Conservation (phyloP, 2,329 filamentous ascomycete species). For the Ophiostoma australiae region DNA sequence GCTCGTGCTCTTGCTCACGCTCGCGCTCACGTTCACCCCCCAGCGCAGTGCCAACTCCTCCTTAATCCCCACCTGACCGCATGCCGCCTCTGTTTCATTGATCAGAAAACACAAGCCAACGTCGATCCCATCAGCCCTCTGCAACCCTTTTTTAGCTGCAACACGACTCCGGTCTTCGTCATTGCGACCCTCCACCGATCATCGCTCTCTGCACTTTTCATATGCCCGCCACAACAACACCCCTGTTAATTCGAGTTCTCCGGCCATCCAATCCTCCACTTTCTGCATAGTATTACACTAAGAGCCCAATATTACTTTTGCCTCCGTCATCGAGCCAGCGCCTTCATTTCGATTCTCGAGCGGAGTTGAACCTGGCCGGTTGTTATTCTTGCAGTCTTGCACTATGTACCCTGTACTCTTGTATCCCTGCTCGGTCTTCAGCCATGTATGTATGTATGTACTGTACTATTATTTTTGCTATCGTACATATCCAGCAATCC, state of each 20-base stretch:
- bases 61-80: constrained; percentile 20
- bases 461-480: too few species aligned
- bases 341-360: neutral
- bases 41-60: constrained; percentile 4
- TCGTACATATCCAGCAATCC: neutral
- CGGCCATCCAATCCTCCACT: neutral
- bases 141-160: neutral
- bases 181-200: constrained; percentile 12
- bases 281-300: neutral
- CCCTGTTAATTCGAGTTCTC: neutral
- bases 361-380: neutral
- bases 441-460: too few species aligned
- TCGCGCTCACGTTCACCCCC: constrained; percentile 1
- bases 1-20: neutral
- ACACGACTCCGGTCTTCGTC: constrained; percentile 9
- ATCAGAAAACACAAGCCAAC: neutral
- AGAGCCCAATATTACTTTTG: neutral
- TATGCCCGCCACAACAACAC: neutral
- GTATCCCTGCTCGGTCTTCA: neutral
- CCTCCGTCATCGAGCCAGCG: neutral
- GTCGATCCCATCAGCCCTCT: constrained; percentile 12
- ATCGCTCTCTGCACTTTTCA: neutral
- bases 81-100: constrained; percentile 11
- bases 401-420: neutral
- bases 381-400: neutral